These are phyloP conservation scores for Porcisia hertigi DNA, from an alignment of 208 protist species.

Conservation along the genomic window DNA sequence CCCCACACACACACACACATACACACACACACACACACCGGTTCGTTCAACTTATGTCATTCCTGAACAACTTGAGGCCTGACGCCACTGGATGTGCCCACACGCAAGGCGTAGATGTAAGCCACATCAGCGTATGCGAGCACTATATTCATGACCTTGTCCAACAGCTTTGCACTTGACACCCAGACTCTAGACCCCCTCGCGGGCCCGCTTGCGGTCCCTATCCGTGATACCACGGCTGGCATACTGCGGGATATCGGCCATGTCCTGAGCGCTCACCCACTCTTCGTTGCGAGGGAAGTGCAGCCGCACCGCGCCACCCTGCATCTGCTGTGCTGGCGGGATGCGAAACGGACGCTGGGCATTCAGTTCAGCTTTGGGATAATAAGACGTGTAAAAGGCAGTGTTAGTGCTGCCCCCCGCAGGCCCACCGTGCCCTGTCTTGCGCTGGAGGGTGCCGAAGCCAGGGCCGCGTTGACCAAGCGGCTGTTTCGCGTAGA, in stretches of 20 bases:
- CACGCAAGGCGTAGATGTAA: not conserved
- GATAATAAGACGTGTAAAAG: constrained; percentile 47
- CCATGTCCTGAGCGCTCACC: constrained; percentile 60
- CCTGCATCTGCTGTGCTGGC: constrained; percentile 34
- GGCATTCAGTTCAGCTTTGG: constrained; percentile 37
- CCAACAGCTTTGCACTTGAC: not conserved
- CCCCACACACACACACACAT: not conserved
- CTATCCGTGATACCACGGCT: constrained; percentile 24
- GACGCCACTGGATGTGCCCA: not conserved
- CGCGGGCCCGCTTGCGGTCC: constrained; percentile 36
- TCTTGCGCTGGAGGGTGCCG: constrained; percentile 45
- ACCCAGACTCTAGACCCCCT: constrained; percentile 11
- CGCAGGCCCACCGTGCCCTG: constrained; percentile 14
- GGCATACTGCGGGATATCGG: constrained; percentile 41
- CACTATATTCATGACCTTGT: not conserved
- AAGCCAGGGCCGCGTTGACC: constrained; percentile 57
- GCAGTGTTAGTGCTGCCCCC: constrained; percentile 11
- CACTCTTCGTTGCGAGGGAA: constrained; percentile 67
- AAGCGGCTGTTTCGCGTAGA: constrained; percentile 47
- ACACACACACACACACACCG: not conserved
- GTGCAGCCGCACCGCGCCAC: constrained; percentile 41
- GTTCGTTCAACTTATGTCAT: not conserved
- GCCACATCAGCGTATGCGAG: not conserved
- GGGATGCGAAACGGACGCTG: constrained; percentile 60
- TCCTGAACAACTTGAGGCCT: not conserved